These are phyloP conservation scores for Penicillium sp. DNA, from an alignment of 2,329 filamentous ascomycete genomes.

Conservation along the genomic window DNA sequence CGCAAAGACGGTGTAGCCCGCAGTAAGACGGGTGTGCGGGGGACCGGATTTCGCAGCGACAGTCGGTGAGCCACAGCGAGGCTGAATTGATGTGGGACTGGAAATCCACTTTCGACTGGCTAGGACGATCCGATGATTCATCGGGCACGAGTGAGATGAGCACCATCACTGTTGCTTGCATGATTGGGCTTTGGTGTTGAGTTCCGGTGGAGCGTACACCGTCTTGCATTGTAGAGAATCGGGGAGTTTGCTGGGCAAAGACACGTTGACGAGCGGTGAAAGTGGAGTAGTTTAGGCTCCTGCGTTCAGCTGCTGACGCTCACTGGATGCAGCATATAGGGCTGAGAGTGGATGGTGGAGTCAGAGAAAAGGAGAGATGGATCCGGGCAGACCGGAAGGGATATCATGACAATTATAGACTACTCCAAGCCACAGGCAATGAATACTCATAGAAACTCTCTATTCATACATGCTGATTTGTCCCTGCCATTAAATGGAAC, in stretches of 20 bases:
- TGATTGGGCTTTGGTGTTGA: too few species aligned
- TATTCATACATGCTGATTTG: slow-evolving; percentile 8
- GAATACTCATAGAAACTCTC: slow-evolving; percentile 4
- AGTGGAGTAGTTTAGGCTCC: slow-evolving; percentile 15
- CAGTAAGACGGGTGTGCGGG: slow-evolving; percentile 1
- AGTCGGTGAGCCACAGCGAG: slow-evolving; percentile 18
- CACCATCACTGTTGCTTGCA: too few species aligned
- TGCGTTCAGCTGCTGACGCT: slow-evolving; percentile 23
- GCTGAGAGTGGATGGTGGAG: too few species aligned
- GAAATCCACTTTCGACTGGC: too few species aligned
- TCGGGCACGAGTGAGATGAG: too few species aligned
- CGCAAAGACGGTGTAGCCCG: slow-evolving; percentile 15
- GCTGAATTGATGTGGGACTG: slow-evolving; percentile 2
- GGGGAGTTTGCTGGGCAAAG: too few species aligned
- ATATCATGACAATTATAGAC: too few species aligned
- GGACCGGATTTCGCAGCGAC: slow-evolving; percentile 2
- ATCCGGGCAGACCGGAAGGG: too few species aligned
- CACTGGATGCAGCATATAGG: slow-evolving; percentile 5
- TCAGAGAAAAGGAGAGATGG: too few species aligned
- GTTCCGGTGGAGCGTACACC: too few species aligned
- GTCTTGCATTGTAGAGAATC: too few species aligned
- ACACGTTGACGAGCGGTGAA: too few species aligned
- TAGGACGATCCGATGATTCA: slow-evolving; percentile 5
- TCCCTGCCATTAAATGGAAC: slow-evolving; percentile 21
- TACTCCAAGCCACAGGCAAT: neutral